Evolutionary conservation across 2,329 filamentous ascomycete species (phyloP).

Genomic region (Raffaelea albimanens): DNA sequence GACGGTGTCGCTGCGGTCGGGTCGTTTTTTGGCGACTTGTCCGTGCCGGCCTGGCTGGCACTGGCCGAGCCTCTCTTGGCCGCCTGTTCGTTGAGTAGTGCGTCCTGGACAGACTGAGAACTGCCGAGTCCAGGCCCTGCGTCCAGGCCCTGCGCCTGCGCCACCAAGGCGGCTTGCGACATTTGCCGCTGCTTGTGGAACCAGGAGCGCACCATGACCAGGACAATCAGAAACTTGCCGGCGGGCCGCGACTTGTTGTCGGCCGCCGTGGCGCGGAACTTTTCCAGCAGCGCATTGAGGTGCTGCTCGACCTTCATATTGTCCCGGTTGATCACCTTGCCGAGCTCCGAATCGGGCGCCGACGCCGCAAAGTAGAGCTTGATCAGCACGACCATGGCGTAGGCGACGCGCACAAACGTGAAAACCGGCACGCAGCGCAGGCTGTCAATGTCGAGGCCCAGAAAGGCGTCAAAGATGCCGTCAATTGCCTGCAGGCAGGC

Average conservation of each 20-base stretch:
- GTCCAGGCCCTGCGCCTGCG: too few species aligned
- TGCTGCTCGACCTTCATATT: constrained; percentile 57
- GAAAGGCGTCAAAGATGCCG: constrained; percentile 55
- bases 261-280: constrained; percentile 55
- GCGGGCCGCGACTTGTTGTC: constrained; percentile 56
- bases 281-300: constrained; percentile 59
- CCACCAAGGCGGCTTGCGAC: too few species aligned
- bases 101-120: too few species aligned
- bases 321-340: constrained; percentile 58
- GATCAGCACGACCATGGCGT: constrained; percentile 61
- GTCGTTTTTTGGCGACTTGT: too few species aligned
- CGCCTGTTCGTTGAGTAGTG: too few species aligned
- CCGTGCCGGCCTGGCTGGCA: too few species aligned
- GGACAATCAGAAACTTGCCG: constrained; percentile 60
- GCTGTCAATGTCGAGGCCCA: constrained; percentile 46
- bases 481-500: constrained; percentile 60
- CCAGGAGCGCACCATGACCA: constrained; percentile 63
- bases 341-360: constrained; percentile 54
- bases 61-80: too few species aligned
- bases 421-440: constrained; percentile 61
- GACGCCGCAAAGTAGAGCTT: constrained; percentile 64
- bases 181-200: constrained; percentile 38
- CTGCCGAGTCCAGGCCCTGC: too few species aligned
- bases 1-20: too few species aligned
- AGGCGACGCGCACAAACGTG: constrained; percentile 62